Evolutionary conservation across 2,329 filamentous ascomycete genomes (phyloP).

Genomic region (Ceratocystis cacaofunesta): DNA sequence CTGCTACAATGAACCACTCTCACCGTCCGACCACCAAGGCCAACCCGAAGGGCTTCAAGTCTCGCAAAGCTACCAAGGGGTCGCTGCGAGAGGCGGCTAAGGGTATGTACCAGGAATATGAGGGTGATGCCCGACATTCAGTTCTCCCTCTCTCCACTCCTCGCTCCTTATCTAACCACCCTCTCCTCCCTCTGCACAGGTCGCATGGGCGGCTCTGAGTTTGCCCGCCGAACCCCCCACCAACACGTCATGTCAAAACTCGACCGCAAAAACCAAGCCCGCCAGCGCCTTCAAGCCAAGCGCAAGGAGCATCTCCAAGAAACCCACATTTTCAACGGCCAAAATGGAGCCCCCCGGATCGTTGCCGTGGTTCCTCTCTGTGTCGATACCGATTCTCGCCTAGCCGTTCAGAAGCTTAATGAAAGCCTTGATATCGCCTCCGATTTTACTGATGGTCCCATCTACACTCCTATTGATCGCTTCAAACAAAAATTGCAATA

Average conservation of each 20-base stretch:
- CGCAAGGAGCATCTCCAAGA: constrained; percentile 69
- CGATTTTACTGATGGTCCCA: constrained; percentile 42
- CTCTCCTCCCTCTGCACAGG: constrained; percentile 34
- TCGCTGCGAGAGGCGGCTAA: constrained; percentile 73
- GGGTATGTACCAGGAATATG: constrained; percentile 34
- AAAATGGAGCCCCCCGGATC: constrained; percentile 72
- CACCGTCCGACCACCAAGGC: constrained; percentile 88
- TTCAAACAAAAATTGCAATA: constrained; percentile 95
- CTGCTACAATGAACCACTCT: constrained; percentile 57
- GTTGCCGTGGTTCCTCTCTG: constrained; percentile 81
- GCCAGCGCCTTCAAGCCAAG: constrained; percentile 74
- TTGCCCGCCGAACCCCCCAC: constrained; percentile 70
- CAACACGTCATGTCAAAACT: constrained; percentile 97
- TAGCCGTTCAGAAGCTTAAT: constrained; percentile 57
- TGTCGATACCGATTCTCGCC: constrained; percentile 49
- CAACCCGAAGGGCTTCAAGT: constrained; percentile 82
- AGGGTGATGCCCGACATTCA: constrained; percentile 17
- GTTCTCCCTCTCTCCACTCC: neutral
- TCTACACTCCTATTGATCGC: constrained; percentile 59
- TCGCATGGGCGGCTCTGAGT: constrained; percentile 56
- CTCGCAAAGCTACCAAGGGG: constrained; percentile 76
- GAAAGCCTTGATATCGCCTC: constrained; percentile 63
- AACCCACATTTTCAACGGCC: constrained; percentile 68
- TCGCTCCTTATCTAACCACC: neutral
- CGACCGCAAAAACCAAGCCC: constrained; percentile 85